These are phyloP conservation scores for Phytophthora pistaciae DNA, from an alignment of 352 stramenopile species.

Conservation along the genomic window DNA sequence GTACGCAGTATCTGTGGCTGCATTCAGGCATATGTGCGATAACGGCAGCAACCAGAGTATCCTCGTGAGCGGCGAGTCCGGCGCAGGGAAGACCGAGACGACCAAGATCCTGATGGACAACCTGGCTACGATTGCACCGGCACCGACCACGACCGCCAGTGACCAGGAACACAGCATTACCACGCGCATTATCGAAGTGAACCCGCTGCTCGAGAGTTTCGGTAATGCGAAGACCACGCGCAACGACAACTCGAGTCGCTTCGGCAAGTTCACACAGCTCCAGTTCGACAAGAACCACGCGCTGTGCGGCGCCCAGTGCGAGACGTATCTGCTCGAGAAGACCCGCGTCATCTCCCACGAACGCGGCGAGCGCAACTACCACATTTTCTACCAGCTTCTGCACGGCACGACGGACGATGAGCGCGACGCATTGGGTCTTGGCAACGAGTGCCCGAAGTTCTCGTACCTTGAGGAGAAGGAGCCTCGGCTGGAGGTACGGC, in stretches of 20 bases:
- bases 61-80: slow-evolving; percentile 87
- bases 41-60: slow-evolving; percentile 82
- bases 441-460: slow-evolving; percentile 41
- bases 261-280: slow-evolving; percentile 98
- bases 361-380: slow-evolving; percentile 94
- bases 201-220: slow-evolving; percentile 98
- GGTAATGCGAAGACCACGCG: slow-evolving; percentile 97
- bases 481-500: slow-evolving; percentile 26
- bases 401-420: slow-evolving; percentile 52
- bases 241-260: slow-evolving; percentile 97
- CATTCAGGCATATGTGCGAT: slow-evolving; percentile 73
- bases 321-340: slow-evolving; percentile 98
- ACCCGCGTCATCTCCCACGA: slow-evolving; percentile 94
- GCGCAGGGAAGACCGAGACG: slow-evolving; percentile 95
- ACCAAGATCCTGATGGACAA: slow-evolving; percentile 94
- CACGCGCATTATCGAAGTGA: slow-evolving; percentile 96
- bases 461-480: slow-evolving; percentile 62
- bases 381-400: slow-evolving; percentile 96
- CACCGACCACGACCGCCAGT: slow-evolving; percentile 8
- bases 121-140: slow-evolving; percentile 76
- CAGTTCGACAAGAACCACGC: slow-evolving; percentile 88
- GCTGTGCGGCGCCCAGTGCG: slow-evolving; percentile 90
- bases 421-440: slow-evolving; percentile 53
- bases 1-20: slow-evolving; percentile 74
- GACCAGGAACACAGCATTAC: slow-evolving; percentile 55